Evolutionary conservation across 108 stramenopile genomes (phyloP), one percentile per base, ranked within the genome.

Genomic region (Pseudonitzschia pungens): DNA sequence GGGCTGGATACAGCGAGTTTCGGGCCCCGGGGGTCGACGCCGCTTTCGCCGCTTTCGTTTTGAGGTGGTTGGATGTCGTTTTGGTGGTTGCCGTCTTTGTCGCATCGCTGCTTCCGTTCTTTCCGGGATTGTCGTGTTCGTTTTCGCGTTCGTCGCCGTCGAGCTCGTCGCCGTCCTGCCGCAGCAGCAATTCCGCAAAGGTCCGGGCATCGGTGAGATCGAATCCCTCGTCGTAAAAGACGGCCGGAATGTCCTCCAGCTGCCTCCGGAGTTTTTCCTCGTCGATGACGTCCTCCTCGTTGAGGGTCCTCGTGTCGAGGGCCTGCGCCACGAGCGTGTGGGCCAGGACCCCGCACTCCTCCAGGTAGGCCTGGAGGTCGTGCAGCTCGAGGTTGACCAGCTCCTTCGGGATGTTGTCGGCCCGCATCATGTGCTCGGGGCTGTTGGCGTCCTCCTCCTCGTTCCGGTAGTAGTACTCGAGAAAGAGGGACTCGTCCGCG

Each of bases 201-300:
- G 85, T 90, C 20, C 79, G 59, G 21, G 89, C 85, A 67, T 94
- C 85, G 0, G 91, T 92, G 73, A 94, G 79, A 75, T 92, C 91
- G 75, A 94, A 92, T 43, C 90, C 84, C 24, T 73, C 70, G 7
- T 81, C 33, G 36, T 82, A 92, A 77, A 94, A 94, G 28, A 84
- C 54, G 53, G 78, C 77, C 10, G 91, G 91, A 21, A 91, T 87
- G 14, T 81, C 83, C 18, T 77, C 71, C 20, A 60, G 36, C 27
- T 55, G 67, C 28, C 76, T 8, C 66, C 71, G 4, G 71, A 45
- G 41, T 18, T 50, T 27, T n/a, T 67, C 66, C 69, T 63, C 79
- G 43, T 27, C 75, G 26, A 65, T 26, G 10, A 62, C 71, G 33
- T 58, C 80, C 24, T 54, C 56, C 16, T 63, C 54, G 33, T 31